phyloP scores from a whole-genome alignment of 768 basidiomycete genomes.

The Kondoa malvinella region DNA sequence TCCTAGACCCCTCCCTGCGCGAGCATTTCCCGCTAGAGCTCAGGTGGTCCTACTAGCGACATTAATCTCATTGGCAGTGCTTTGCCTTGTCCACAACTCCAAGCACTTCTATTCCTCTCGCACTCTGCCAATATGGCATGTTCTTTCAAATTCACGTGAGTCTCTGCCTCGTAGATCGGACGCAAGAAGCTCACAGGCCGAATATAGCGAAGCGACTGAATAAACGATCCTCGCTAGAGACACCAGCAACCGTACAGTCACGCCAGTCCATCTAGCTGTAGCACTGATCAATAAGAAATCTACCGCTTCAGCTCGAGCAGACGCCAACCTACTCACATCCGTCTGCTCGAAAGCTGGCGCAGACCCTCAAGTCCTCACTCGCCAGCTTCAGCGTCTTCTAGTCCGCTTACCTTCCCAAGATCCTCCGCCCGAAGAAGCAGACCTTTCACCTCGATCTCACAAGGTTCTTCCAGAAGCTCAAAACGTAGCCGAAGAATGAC shows the following conservation, averaged over 20 bases:
- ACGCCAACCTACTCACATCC: constrained; percentile 48
- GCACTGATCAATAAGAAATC: constrained; percentile 54
- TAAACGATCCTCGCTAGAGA: constrained; percentile 5
- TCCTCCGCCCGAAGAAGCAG: constrained; percentile 67
- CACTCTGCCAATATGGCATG: too few species aligned
- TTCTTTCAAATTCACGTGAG: too few species aligned
- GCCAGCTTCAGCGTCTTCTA: constrained; percentile 56
- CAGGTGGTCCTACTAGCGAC: too few species aligned
- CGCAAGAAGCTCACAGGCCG: too few species aligned
- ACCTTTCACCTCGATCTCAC: constrained; percentile 42
- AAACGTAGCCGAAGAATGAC: constrained; percentile 58
- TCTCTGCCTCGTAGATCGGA: too few species aligned
- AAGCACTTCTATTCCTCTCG: too few species aligned
- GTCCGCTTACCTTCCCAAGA: constrained; percentile 66
- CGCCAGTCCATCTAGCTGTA: constrained; percentile 63
- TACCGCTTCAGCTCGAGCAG: constrained; percentile 24
- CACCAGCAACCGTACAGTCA: constrained; percentile 13
- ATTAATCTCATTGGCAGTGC: too few species aligned
- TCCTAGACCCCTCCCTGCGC: too few species aligned
- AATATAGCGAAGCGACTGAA: not conserved
- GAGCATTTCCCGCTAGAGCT: too few species aligned
- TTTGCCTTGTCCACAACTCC: too few species aligned
- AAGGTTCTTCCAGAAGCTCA: constrained; percentile 62
- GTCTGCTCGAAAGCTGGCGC: constrained; percentile 70
- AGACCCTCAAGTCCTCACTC: constrained; percentile 48